A percentile compares a stretch with the other conserved stretches of the same genome.
These are phyloP conservation scores for Actinidia arguta DNA, from an alignment of 179 eudicot species.

Conservation along the genomic window DNA sequence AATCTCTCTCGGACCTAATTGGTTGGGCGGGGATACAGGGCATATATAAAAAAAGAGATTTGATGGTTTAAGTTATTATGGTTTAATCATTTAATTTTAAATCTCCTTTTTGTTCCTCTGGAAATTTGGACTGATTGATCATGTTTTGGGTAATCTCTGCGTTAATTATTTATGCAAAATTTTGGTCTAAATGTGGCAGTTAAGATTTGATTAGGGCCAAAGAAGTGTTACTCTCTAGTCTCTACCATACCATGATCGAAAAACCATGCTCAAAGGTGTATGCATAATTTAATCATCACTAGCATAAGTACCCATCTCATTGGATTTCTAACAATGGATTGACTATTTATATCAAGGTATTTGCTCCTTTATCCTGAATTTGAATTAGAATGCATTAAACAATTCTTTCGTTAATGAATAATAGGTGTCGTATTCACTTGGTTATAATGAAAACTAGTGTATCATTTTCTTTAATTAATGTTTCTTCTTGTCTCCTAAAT, in stretches of 20 bases:
- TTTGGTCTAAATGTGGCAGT: not conserved
- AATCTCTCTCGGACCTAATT: too few relatives aligned
- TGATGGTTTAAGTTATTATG: too few relatives aligned
- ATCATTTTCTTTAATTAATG: too few relatives aligned
- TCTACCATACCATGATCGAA: conserved; percentile 4
- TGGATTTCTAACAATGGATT: not conserved
- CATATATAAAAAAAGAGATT: too few relatives aligned
- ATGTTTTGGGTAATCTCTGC: not conserved
- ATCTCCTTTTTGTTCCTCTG: too few relatives aligned
- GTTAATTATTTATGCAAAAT: not conserved
- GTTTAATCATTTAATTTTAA: too few relatives aligned
- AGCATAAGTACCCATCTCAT: not conserved
- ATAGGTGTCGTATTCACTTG: not conserved
- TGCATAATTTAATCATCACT: not conserved
- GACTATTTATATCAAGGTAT: not conserved
- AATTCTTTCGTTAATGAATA: not conserved
- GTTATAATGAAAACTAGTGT: too few relatives aligned
- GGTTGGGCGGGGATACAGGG: too few relatives aligned
- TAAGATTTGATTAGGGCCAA: not conserved
- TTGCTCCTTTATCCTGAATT: conserved; percentile 11
- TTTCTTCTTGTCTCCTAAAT: not conserved
- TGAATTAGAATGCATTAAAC: not conserved
- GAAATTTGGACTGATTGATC: not conserved
- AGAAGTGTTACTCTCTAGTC: not conserved
- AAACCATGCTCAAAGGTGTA: not conserved